Evolutionary conservation across 2,329 filamentous ascomycete species (phyloP).

Genomic region (Mycosphaerella sp.): DNA sequence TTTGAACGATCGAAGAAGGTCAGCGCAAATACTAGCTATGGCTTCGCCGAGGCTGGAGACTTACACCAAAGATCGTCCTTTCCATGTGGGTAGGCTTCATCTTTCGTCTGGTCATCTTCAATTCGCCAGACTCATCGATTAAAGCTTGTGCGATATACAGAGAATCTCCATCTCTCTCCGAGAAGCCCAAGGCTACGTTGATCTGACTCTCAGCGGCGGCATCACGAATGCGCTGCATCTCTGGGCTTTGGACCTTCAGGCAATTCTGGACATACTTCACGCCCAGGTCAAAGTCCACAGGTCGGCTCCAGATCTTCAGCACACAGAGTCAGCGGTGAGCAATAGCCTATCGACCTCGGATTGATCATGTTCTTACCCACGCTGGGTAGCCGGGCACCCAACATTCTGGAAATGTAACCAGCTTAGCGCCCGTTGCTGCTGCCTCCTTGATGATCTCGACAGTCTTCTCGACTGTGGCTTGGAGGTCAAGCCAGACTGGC

Average conservation of each 20-base stretch:
- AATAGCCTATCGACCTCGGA: not conserved
- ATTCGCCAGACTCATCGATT: constrained; percentile 33
- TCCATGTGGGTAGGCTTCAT: constrained; percentile 43
- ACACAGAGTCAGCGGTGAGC: constrained; percentile 22
- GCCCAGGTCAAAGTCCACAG: constrained; percentile 38
- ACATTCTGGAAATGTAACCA: constrained; percentile 48
- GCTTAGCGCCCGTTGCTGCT: constrained; percentile 47
- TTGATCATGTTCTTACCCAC: not conserved
- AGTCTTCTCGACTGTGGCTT: constrained; percentile 51
- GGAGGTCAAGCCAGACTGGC: constrained; percentile 55
- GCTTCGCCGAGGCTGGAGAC: not conserved
- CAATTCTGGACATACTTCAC: constrained; percentile 44
- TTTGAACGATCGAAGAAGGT: not conserved
- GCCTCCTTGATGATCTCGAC: constrained; percentile 53
- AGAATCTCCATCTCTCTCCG: constrained; percentile 36
- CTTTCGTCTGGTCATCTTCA: constrained; percentile 38
- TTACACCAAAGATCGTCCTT: constrained; percentile 37
- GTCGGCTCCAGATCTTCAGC: constrained; percentile 42
- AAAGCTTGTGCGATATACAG: constrained; percentile 40
- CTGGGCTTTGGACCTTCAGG: constrained; percentile 36
- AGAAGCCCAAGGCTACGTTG: constrained; percentile 38
- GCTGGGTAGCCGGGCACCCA: constrained; percentile 39
- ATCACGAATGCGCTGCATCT: constrained; percentile 41
- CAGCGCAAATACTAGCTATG: not conserved
- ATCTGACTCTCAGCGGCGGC: constrained; percentile 34